Evolutionary conservation across 1,139 yeast species (phyloP).

Genomic region (Protomyces lactucae-debilis): DNA sequence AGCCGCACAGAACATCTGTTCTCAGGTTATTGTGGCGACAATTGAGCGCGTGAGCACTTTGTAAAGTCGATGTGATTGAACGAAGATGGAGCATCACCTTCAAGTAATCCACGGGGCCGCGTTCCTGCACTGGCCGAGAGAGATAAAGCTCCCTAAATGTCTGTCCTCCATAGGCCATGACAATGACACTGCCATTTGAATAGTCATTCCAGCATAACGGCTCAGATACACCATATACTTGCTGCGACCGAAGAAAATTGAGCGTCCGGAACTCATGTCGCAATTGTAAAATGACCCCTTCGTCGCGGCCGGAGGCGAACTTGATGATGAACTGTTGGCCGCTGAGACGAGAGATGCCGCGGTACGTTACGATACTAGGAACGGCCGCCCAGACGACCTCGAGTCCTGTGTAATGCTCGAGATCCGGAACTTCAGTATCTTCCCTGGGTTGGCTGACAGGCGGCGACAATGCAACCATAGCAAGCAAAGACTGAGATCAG

Average conservation of each 20-base stretch:
- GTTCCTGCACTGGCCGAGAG: background rate
- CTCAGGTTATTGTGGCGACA: constrained; percentile 18
- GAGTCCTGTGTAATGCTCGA: background rate
- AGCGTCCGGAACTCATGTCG: background rate
- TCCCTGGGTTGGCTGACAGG: background rate
- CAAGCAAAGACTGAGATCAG: no score
- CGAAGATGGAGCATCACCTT: background rate
- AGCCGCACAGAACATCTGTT: constrained; percentile 3
- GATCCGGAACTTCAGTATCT: background rate
- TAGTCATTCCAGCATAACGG: background rate
- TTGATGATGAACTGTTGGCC: background rate
- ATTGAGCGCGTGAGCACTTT: background rate
- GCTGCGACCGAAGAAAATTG: background rate
- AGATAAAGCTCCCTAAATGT: background rate
- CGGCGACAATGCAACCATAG: no score
- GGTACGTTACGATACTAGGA: background rate
- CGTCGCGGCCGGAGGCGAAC: background rate
- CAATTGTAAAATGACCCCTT: background rate
- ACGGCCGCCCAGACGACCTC: background rate
- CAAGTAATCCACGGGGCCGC: background rate
- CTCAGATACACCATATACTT: background rate
- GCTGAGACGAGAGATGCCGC: background rate
- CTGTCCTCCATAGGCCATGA: background rate
- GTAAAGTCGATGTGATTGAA: background rate
- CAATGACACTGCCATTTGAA: background rate